Conservation (phyloP, 768 basidiomycete genomes). For the Podaxis sp. region DNA sequence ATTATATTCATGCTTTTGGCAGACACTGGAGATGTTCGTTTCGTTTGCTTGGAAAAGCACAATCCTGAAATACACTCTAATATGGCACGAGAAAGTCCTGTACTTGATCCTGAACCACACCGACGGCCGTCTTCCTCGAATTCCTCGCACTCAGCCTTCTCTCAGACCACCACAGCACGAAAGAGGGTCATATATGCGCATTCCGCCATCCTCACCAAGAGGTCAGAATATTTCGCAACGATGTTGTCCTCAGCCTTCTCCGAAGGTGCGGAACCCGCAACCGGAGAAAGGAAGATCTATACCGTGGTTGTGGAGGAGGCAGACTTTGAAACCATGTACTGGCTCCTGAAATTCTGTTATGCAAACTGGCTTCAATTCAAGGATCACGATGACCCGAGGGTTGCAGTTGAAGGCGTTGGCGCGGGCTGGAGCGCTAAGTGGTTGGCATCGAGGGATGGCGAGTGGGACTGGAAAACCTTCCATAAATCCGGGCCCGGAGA, state of each 20-base stretch:
- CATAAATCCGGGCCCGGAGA: conserved; percentile 36
- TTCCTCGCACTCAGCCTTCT: conserved; percentile 42
- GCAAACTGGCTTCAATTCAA: conserved; percentile 74
- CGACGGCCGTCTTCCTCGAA: conserved; percentile 40
- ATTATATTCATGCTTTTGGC: conserved; percentile 1
- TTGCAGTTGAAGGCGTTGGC: conserved; percentile 65
- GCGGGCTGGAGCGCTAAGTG: conserved; percentile 66
- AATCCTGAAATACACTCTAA: conserved; percentile 26
- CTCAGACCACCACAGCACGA: conserved; percentile 51
- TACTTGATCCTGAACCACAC: conserved; percentile 10
- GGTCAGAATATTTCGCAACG: conserved; percentile 80
- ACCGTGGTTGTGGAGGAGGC: conserved; percentile 77
- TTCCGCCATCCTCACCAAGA: conserved; percentile 67
- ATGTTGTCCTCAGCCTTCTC: conserved; percentile 72
- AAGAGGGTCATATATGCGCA: conserved; percentile 80
- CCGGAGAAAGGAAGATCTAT: conserved; percentile 56
- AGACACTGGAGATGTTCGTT: conserved; percentile 78
- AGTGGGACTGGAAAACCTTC: conserved; percentile 75
- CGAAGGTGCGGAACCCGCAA: conserved; percentile 44
- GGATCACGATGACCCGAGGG: conserved; percentile 65
- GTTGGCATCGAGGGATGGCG: conserved; percentile 45
- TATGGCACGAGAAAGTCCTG: background rate
- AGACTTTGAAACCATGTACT: conserved; percentile 76
- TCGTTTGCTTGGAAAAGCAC: conserved; percentile 66
- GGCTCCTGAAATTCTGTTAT: conserved; percentile 77